Percentiles rank a stretch among this genome's conserved stretches.
phyloP scores from a whole-genome alignment of 148 eudicot species.

The Fagopyrum esculentum region DNA sequence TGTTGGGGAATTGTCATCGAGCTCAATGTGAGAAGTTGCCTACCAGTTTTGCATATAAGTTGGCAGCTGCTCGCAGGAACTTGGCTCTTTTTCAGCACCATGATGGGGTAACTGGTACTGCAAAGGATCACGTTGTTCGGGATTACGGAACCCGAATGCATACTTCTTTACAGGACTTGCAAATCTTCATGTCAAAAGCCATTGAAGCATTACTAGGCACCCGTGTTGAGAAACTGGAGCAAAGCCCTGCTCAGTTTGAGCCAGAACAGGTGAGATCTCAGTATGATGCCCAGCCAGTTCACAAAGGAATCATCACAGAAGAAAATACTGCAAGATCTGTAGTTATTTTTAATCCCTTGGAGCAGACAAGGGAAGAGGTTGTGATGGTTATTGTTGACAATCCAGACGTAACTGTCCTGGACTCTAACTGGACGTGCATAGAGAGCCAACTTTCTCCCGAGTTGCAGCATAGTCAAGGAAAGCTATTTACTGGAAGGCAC shows the following conservation, averaged over 20 bases:
- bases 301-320: conserved; percentile 40
- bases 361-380: conserved; percentile 80
- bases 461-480: conserved; percentile 52
- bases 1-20: conserved; percentile 79
- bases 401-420: conserved; percentile 75
- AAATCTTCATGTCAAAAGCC: conserved; percentile 94
- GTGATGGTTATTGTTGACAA: conserved; percentile 81
- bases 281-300: conserved; percentile 76
- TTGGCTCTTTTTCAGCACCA: conserved; percentile 99
- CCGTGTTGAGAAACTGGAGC: conserved; percentile 79
- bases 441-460: conserved; percentile 96
- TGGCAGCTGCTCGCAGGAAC: conserved; percentile 94
- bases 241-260: conserved; percentile 65
- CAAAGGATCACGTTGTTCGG: conserved; percentile 86
- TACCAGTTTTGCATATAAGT: conserved; percentile 65
- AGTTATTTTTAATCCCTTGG: conserved; percentile 77
- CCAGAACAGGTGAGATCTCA: conserved; percentile 72
- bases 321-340: conserved; percentile 65
- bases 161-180: conserved; percentile 81
- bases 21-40: conserved; percentile 81
- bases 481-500: conserved; percentile 70
- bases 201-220: conserved; percentile 76
- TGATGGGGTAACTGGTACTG: conserved; percentile 98
- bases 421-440: conserved; percentile 94
- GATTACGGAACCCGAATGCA: conserved; percentile 97